phyloP scores from a whole-genome alignment of 768 basidiomycete species.

The Tephrocybe sp. region DNA sequence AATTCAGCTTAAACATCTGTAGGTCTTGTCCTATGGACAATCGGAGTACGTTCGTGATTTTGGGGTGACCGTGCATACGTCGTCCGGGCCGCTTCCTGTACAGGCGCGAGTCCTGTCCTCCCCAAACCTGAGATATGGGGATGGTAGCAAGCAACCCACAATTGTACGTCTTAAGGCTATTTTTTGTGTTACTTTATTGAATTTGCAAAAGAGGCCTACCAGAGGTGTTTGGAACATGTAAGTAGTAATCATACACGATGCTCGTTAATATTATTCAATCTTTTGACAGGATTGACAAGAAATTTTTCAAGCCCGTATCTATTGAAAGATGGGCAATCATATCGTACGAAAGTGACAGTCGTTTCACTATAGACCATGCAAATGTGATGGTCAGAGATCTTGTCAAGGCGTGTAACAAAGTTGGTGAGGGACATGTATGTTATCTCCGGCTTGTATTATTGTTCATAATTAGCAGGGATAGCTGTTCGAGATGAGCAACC shows the following conservation, averaged over 20 bases:
- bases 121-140: conserved; percentile 68
- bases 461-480: conserved; percentile 51
- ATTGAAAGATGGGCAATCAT: conserved; percentile 67
- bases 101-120: conserved; percentile 63
- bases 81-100: conserved; percentile 47
- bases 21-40: conserved; percentile 70
- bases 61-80: conserved; percentile 64
- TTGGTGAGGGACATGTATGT: conserved; percentile 52
- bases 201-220: too few relatives aligned
- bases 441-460: not conserved
- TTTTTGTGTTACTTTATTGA: conserved; percentile 57
- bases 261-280: not conserved
- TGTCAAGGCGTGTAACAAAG: conserved; percentile 45
- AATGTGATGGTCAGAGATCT: conserved; percentile 58
- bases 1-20: not conserved
- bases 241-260: too few relatives aligned
- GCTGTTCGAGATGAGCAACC: conserved; percentile 37
- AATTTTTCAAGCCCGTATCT: conserved; percentile 56
- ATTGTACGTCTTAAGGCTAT: conserved; percentile 47
- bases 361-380: conserved; percentile 50
- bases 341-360: conserved; percentile 61
- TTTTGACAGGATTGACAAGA: conserved; percentile 64
- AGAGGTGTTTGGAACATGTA: conserved; percentile 84
- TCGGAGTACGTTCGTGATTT: conserved; percentile 76
- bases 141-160: conserved; percentile 50